These are phyloP conservation scores for Lentinus brumalis DNA, from an alignment of 768 basidiomycete species.

Conservation along the genomic window DNA sequence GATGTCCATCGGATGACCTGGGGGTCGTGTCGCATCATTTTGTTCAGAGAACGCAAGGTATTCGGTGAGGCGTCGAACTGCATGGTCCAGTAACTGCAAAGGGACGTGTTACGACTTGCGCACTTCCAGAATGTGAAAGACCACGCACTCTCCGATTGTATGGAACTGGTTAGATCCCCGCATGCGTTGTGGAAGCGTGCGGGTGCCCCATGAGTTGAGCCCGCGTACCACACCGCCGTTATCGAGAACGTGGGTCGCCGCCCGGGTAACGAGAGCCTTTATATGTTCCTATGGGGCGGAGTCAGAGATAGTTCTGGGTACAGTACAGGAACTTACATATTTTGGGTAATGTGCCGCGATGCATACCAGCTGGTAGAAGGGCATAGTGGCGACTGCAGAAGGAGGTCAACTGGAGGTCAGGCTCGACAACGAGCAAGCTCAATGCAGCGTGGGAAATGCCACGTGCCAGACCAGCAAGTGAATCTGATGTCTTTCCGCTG, in stretches of 20 bases:
- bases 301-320: background rate
- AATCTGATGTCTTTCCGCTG: background rate
- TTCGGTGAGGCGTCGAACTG: slow-evolving; percentile 86
- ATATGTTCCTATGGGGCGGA: slow-evolving; percentile 59
- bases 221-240: slow-evolving; percentile 81
- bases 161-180: slow-evolving; percentile 58
- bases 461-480: slow-evolving; percentile 12
- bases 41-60: slow-evolving; percentile 63
- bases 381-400: slow-evolving; percentile 52
- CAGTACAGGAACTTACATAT: slow-evolving; percentile 55
- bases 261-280: slow-evolving; percentile 69
- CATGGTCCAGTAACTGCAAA: slow-evolving; percentile 82
- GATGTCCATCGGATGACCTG: slow-evolving; percentile 83
- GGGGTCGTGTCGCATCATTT: slow-evolving; percentile 74
- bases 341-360: slow-evolving; percentile 74
- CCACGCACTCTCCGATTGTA: slow-evolving; percentile 73
- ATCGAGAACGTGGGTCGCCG: slow-evolving; percentile 71
- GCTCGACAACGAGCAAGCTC: slow-evolving; percentile 1
- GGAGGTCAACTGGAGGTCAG: background rate
- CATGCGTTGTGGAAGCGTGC: slow-evolving; percentile 75
- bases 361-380: slow-evolving; percentile 86
- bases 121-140: background rate
- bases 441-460: slow-evolving; percentile 23
- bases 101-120: slow-evolving; percentile 7
- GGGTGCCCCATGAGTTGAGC: slow-evolving; percentile 74